phyloP scores from a whole-genome alignment of 176 grass and related monocot genomes.

The Pontederia paniculata region DNA sequence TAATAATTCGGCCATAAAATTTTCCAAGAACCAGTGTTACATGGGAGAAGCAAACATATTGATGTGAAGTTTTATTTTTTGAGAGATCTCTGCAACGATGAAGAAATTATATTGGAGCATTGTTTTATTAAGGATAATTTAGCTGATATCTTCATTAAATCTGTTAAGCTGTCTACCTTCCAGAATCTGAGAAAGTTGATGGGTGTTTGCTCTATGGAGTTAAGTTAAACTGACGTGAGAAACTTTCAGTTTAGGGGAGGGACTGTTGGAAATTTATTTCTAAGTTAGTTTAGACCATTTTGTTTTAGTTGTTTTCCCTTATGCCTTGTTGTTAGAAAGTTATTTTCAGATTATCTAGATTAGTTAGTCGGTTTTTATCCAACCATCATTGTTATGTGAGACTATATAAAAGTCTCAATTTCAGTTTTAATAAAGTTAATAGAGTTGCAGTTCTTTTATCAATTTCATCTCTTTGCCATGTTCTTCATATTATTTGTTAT shows the following conservation, averaged over 20 bases:
- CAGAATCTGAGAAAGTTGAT: background rate
- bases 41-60: conserved; percentile 13
- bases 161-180: background rate
- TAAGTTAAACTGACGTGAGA: background rate
- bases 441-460: no score
- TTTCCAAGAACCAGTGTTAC: conserved; percentile 11
- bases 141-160: background rate
- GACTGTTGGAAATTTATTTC: background rate
- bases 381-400: no score
- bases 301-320: no score
- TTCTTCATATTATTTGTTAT: no score
- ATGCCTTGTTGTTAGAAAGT: no score
- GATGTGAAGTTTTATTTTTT: conserved; percentile 1
- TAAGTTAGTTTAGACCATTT: no score
- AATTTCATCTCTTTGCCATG: no score
- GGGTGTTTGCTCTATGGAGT: background rate
- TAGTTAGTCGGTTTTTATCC: no score
- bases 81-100: background rate
- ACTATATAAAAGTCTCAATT: no score
- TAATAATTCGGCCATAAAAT: background rate
- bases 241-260: background rate
- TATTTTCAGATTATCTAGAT: no score
- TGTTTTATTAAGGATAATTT: background rate
- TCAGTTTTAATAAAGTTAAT: no score
- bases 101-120: background rate